These are phyloP conservation scores for Schrenkiella parvula DNA, from an alignment of 345 rosid species.

Conservation along the genomic window DNA sequence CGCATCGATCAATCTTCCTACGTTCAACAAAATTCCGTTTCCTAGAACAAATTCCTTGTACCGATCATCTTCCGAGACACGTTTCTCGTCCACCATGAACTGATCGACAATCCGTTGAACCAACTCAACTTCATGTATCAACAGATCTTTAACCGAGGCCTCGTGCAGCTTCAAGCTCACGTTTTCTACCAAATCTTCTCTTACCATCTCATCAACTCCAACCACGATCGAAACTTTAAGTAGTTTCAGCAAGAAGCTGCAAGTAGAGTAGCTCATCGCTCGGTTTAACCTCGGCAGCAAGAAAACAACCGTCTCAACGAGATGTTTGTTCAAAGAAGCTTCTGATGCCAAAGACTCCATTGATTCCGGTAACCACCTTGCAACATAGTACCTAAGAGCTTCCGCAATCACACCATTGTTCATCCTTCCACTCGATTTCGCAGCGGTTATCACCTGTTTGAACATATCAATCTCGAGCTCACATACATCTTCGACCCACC, in stretches of 20 bases:
- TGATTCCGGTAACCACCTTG: conserved; percentile 81
- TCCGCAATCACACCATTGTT: conserved; percentile 60
- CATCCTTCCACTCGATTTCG: conserved; percentile 80
- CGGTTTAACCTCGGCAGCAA: conserved; percentile 64
- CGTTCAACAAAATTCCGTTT: conserved; percentile 46
- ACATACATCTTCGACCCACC: conserved; percentile 97
- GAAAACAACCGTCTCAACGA: conserved; percentile 62
- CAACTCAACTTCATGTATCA: conserved; percentile 68
- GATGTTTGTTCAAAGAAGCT: conserved; percentile 46
- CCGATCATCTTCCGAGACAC: conserved; percentile 31
- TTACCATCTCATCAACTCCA: conserved; percentile 46
- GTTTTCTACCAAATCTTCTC: conserved; percentile 54
- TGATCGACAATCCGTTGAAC: conserved; percentile 50
- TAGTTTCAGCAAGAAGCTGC: conserved; percentile 77
- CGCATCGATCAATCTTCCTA: conserved; percentile 70
- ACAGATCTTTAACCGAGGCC: conserved; percentile 65
- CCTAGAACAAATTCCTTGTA: conserved; percentile 47
- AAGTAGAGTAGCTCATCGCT: conserved; percentile 48
- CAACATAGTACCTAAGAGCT: conserved; percentile 68
- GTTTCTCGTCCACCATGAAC: conserved; percentile 44
- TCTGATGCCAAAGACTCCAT: conserved; percentile 51
- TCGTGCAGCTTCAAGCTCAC: conserved; percentile 64
- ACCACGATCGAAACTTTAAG: conserved; percentile 63
- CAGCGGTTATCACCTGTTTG: conserved; percentile 55
- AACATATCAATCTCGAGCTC: conserved; percentile 79